These are phyloP conservation scores for Phylloporus sp. DNA, from an alignment of 768 basidiomycete species.

Conservation along the genomic window DNA sequence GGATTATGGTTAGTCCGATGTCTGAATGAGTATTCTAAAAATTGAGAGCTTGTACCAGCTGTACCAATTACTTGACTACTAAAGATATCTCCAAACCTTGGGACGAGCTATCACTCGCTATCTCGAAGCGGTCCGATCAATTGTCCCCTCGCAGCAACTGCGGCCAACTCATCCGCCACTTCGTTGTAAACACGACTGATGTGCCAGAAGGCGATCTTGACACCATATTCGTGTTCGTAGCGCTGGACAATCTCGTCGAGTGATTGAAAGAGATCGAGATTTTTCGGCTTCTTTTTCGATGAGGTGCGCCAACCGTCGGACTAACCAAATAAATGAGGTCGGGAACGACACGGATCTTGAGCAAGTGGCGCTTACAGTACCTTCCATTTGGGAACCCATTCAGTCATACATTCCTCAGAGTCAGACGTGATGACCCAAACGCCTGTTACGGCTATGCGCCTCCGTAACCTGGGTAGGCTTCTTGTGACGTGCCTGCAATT, in stretches of 20 bases:
- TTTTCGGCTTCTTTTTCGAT: slow-evolving; percentile 9
- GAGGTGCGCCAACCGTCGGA: slow-evolving; percentile 10
- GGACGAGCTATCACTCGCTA: no score
- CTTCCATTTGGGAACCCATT: slow-evolving; percentile 36
- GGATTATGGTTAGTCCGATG: no score
- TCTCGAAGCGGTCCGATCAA: background rate
- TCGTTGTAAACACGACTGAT: slow-evolving; percentile 12
- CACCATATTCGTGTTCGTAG: slow-evolving; percentile 2
- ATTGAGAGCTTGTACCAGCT: no score
- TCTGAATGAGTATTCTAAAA: no score
- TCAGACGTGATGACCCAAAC: slow-evolving; percentile 29
- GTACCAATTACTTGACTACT: no score
- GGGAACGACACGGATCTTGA: background rate
- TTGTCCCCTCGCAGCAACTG: slow-evolving; percentile 4
- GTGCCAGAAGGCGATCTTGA: slow-evolving; percentile 15
- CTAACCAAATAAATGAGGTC: background rate
- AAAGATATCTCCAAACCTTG: no score
- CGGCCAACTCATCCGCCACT: slow-evolving; percentile 11
- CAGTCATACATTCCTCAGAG: slow-evolving; percentile 37
- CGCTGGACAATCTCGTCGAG: slow-evolving; percentile 4
- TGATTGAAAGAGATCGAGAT: slow-evolving; percentile 14
- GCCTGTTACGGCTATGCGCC: no score
- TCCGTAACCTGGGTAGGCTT: no score
- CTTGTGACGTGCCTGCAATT: no score
- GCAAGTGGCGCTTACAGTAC: slow-evolving; percentile 7